A percentile compares a stretch with the other conserved stretches of the same genome.
phyloP scores from a whole-genome alignment of 495 filamentous ascomycete species.

The Cryomyces minteri region DNA sequence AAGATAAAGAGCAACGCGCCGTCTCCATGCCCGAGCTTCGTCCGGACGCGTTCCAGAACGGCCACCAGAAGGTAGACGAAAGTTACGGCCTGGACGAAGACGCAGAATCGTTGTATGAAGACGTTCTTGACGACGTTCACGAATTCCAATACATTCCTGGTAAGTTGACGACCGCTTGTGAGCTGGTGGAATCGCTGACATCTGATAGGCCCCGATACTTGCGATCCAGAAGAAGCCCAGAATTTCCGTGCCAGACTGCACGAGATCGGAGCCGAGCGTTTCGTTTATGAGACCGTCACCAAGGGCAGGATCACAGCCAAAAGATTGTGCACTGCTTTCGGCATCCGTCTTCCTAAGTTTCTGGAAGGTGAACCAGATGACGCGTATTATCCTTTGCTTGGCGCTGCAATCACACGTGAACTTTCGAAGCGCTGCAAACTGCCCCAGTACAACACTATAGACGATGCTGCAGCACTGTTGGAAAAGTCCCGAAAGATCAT shows the following conservation, averaged over 20 bases:
- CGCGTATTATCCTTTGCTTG: conserved; percentile 53
- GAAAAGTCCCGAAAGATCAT: conserved; percentile 65
- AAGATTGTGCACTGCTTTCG: conserved; percentile 86
- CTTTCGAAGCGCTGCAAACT: conserved; percentile 68
- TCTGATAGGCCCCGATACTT: conserved; percentile 27
- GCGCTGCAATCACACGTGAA: conserved; percentile 63
- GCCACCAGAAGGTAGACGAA: too few relatives aligned
- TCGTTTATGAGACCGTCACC: conserved; percentile 54
- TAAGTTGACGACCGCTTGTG: too few relatives aligned
- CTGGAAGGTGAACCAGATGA: conserved; percentile 30
- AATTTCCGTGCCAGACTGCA: conserved; percentile 50
- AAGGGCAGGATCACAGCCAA: conserved; percentile 50
- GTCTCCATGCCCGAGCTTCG: too few relatives aligned
- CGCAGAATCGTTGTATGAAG: too few relatives aligned
- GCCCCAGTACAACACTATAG: conserved; percentile 61
- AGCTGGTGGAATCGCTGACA: too few relatives aligned
- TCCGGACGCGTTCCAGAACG: too few relatives aligned
- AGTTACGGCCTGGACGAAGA: too few relatives aligned
- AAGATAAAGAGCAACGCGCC: too few relatives aligned
- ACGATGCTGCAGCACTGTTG: conserved; percentile 70
- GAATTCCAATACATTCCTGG: too few relatives aligned
- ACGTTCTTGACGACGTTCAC: too few relatives aligned
- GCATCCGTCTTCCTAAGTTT: conserved; percentile 56
- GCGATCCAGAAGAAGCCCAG: conserved; percentile 55
- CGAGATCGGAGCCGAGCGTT: conserved; percentile 54